phyloP scores from a whole-genome alignment of 768 basidiomycete species.

The Tephrocybe rancida region DNA sequence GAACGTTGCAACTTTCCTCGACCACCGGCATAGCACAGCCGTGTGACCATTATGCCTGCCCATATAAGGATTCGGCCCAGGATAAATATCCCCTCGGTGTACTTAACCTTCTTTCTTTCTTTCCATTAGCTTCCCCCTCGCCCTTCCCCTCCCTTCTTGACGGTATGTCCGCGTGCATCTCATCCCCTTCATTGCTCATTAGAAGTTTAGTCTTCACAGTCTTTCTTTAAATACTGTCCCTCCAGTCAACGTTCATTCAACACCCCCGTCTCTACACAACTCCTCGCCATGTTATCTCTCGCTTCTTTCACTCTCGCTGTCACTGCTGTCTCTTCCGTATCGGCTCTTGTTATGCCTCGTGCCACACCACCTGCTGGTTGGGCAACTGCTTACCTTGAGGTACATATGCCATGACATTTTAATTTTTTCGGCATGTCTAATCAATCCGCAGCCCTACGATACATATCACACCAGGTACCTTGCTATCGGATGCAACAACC shows the following conservation, averaged over 20 bases:
- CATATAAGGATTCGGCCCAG: conserved; percentile 15
- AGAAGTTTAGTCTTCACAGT: conserved; percentile 25
- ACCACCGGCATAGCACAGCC: conserved; percentile 2
- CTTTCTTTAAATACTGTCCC: conserved; percentile 25
- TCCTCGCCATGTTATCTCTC: conserved; percentile 40
- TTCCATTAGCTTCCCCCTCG: conserved; percentile 18
- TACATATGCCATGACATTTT: conserved; percentile 13
- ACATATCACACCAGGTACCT: conserved; percentile 66
- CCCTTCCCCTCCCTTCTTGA: conserved; percentile 25
- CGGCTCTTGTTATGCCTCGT: conserved; percentile 43
- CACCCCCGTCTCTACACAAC: conserved; percentile 27
- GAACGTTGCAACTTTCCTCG: conserved; percentile 1
- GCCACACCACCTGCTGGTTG: conserved; percentile 43
- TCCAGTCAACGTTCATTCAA: conserved; percentile 26
- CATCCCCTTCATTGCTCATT: conserved; percentile 31
- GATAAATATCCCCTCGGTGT: conserved; percentile 17
- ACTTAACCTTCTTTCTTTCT: conserved; percentile 18
- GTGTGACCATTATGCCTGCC: background rate
- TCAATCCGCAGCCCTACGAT: conserved; percentile 43
- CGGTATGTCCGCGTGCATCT: conserved; percentile 35
- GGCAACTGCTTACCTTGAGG: conserved; percentile 48
- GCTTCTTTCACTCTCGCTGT: conserved; percentile 44
- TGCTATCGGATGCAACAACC: conserved; percentile 48
- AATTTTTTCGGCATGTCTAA: conserved; percentile 3
- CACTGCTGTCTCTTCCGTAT: conserved; percentile 39